Evolutionary conservation across 345 rosid genomes (phyloP).

Genomic region (Trapa bicornis): DNA sequence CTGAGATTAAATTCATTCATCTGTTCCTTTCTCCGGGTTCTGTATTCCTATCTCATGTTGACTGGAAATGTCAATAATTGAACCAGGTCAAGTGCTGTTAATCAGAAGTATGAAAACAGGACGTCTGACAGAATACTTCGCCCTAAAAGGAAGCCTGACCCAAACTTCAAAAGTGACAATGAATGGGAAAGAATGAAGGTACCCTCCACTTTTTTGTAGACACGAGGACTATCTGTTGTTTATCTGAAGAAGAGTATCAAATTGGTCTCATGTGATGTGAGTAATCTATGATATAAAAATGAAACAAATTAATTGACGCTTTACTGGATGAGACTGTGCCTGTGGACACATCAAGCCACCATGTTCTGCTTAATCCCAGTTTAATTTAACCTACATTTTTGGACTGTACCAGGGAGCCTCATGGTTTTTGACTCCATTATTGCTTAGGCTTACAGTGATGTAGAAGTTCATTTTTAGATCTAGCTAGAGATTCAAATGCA

Average conservation of each 20-base stretch:
- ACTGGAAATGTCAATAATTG: constrained; percentile 6
- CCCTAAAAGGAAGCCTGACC: constrained; percentile 45
- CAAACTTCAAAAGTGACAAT: constrained; percentile 5
- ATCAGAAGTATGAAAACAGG: constrained; percentile 35
- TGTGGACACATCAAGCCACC: background rate
- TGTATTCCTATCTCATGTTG: background rate
- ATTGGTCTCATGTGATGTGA: background rate
- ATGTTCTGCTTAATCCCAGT: background rate
- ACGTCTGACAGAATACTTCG: constrained; percentile 51
- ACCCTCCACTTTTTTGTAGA: constrained; percentile 8
- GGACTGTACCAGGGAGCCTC: background rate
- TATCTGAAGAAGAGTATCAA: background rate
- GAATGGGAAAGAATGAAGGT: constrained; percentile 73
- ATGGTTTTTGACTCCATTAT: background rate
- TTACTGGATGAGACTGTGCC: background rate
- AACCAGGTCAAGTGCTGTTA: constrained; percentile 38
- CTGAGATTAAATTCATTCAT: background rate
- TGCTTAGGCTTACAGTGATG: background rate
- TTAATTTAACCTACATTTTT: background rate
- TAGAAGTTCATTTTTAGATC: background rate
- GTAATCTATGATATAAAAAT: background rate
- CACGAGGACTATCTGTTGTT: background rate
- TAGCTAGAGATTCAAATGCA: background rate
- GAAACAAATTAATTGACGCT: background rate
- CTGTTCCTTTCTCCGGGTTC: background rate